phyloP scores from a whole-genome alignment of 257 asterid genomes.

The Solanum arcanum region DNA sequence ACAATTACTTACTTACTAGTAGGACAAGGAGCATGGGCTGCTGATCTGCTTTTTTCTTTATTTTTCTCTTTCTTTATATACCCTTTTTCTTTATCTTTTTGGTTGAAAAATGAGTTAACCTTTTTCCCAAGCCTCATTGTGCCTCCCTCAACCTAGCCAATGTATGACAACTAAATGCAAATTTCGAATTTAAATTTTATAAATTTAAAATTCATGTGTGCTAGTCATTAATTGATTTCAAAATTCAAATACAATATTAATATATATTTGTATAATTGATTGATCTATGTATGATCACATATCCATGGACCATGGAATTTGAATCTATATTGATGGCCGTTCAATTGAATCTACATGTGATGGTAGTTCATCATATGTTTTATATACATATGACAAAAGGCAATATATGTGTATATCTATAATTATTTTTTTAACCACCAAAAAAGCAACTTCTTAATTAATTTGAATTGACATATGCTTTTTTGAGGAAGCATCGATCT shows the following conservation, averaged over 20 bases:
- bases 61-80: slow-evolving; percentile 9
- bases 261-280: neutral
- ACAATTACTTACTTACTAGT: slow-evolving; percentile 8
- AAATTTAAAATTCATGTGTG: neutral
- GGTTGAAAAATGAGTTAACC: slow-evolving; percentile 30
- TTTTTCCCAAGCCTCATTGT: slow-evolving; percentile 40
- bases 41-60: slow-evolving; percentile 8
- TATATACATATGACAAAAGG: neutral
- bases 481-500: slow-evolving; percentile 56
- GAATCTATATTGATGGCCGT: neutral
- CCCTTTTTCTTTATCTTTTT: slow-evolving; percentile 33
- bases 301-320: neutral
- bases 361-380: neutral
- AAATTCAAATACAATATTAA: neutral
- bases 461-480: slow-evolving; percentile 45
- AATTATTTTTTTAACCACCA: slow-evolving; percentile 15
- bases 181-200: neutral
- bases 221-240: no score
- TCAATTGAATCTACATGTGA: neutral
- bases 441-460: slow-evolving; percentile 12
- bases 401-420: neutral
- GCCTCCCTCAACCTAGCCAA: slow-evolving; percentile 13
- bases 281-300: neutral
- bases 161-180: slow-evolving; percentile 8
- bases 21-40: slow-evolving; percentile 49